Evolutionary conservation across 352 stramenopile species (phyloP).

Genomic region (Halophytophthora batemanensis): DNA sequence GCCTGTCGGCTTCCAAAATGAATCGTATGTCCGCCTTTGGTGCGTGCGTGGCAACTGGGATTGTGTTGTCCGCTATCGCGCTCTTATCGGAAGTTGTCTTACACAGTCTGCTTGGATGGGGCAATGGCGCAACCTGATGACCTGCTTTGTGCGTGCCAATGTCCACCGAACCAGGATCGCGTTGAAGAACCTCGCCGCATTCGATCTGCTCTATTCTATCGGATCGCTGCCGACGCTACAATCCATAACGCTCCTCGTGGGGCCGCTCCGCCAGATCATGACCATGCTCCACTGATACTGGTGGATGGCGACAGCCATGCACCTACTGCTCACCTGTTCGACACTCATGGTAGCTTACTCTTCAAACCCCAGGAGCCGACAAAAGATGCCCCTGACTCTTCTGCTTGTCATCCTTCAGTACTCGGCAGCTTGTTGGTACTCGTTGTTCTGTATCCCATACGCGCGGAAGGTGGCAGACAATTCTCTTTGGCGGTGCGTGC

Average conservation of each 20-base stretch:
- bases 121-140: too few species aligned
- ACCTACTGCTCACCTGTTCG: too few species aligned
- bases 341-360: too few species aligned
- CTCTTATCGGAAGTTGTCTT: constrained; percentile 11
- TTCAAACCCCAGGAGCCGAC: background rate
- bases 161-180: constrained; percentile 12
- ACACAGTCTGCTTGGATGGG: constrained; percentile 2
- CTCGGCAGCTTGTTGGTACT: constrained; percentile 75
- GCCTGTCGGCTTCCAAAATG: too few species aligned
- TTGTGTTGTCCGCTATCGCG: constrained; percentile 9
- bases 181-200: constrained; percentile 22
- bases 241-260: constrained; percentile 10
- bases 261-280: too few species aligned
- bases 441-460: constrained; percentile 82
- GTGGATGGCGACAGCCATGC: too few species aligned
- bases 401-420: constrained; percentile 68
- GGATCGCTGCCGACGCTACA: constrained; percentile 40
- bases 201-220: constrained; percentile 47
- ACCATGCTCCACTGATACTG: too few species aligned
- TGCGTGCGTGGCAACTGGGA: background rate
- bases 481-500: constrained; percentile 6
- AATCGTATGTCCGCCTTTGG: too few species aligned
- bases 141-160: too few species aligned
- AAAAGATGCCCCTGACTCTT: constrained; percentile 41
- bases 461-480: constrained; percentile 35